These are phyloP conservation scores for Schwanniomyces polymorphus DNA, from an alignment of 805 yeast species.

Conservation along the genomic window DNA sequence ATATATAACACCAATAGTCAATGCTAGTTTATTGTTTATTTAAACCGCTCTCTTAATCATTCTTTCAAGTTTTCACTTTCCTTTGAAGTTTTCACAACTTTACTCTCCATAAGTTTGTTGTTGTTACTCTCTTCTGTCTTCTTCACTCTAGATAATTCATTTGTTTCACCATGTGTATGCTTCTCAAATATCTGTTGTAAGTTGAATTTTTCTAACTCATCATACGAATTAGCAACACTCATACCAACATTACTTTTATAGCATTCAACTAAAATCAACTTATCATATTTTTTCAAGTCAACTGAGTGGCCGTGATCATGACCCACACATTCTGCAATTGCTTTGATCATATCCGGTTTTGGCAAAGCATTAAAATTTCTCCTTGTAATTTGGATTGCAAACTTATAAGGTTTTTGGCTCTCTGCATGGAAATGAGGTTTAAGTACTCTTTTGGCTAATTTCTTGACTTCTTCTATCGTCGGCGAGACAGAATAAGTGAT, in stretches of 20 bases:
- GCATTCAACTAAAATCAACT: slow-evolving; percentile 80
- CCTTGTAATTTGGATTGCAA: slow-evolving; percentile 79
- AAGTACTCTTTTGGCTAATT: slow-evolving; percentile 59
- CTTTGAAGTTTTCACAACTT: no score
- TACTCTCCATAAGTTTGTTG: background rate
- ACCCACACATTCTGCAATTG: slow-evolving; percentile 73
- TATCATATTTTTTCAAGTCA: slow-evolving; percentile 77
- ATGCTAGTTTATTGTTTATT: background rate
- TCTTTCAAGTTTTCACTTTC: no score
- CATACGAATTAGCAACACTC: slow-evolving; percentile 73
- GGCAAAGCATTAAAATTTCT: slow-evolving; percentile 76
- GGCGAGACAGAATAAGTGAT: slow-evolving; percentile 75
- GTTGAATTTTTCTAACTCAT: slow-evolving; percentile 66
- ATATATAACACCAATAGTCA: background rate
- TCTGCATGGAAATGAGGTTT: slow-evolving; percentile 64
- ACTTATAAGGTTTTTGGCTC: slow-evolving; percentile 45
- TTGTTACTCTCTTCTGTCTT: background rate
- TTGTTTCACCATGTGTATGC: slow-evolving; percentile 9
- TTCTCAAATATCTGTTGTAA: slow-evolving; percentile 76
- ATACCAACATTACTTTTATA: slow-evolving; percentile 87
- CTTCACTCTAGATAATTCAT: slow-evolving; percentile 10
- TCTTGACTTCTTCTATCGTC: slow-evolving; percentile 62
- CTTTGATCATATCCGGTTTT: slow-evolving; percentile 69
- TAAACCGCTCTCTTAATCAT: no score
- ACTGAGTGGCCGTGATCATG: slow-evolving; percentile 70